These are phyloP conservation scores for Populus davidiana DNA, from an alignment of 345 rosid genomes.

Conservation along the genomic window DNA sequence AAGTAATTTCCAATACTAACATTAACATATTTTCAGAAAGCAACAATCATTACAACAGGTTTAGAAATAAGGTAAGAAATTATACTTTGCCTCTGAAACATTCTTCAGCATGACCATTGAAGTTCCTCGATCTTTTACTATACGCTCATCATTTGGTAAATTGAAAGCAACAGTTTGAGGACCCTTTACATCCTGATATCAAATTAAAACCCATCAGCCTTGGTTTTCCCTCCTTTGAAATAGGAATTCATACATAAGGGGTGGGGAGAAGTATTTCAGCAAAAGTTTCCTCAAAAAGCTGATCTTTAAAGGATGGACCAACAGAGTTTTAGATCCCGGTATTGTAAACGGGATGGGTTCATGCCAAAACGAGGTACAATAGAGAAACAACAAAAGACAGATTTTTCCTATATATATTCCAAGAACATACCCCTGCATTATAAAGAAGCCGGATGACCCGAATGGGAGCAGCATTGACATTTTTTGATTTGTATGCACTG, in stretches of 20 bases:
- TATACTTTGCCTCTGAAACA: slow-evolving; percentile 81
- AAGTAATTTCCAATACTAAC: not conserved
- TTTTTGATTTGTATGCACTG: slow-evolving; percentile 62
- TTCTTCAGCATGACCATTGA: slow-evolving; percentile 97
- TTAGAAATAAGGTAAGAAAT: slow-evolving; percentile 9
- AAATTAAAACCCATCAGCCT: slow-evolving; percentile 23
- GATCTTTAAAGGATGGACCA: not conserved
- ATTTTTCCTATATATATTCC: slow-evolving; percentile 8
- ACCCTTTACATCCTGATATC: slow-evolving; percentile 80
- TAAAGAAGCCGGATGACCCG: slow-evolving; percentile 81
- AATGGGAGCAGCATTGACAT: slow-evolving; percentile 80
- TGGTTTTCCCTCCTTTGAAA: too few relatives aligned
- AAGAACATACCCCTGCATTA: slow-evolving; percentile 76
- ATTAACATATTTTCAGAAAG: slow-evolving; percentile 7
- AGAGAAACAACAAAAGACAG: not conserved
- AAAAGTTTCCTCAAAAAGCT: not conserved
- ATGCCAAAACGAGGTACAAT: too few relatives aligned
- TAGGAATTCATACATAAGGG: too few relatives aligned
- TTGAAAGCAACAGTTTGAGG: slow-evolving; percentile 97
- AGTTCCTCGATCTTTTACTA: slow-evolving; percentile 86
- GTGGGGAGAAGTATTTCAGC: not conserved
- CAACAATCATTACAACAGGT: not conserved
- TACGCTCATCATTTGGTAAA: slow-evolving; percentile 89
- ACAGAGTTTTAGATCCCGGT: not conserved
- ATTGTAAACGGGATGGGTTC: not conserved